phyloP scores from a whole-genome alignment of 2,329 filamentous ascomycete genomes.

The Graphium sp. region DNA sequence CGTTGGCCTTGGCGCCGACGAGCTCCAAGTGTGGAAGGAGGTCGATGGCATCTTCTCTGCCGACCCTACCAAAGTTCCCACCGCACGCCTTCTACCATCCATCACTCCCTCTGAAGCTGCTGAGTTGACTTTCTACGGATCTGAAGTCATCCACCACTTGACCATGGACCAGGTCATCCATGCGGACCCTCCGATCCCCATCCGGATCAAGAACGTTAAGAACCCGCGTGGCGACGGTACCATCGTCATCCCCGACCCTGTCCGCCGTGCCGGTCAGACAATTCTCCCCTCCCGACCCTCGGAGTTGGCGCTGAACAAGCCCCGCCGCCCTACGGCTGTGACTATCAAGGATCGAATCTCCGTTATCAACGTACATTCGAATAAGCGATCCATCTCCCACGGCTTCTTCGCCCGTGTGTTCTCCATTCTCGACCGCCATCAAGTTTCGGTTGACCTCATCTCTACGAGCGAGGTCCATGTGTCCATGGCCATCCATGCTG shows the following conservation, averaged over 20 bases:
- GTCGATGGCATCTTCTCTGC: conserved; percentile 84
- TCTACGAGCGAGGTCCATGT: conserved; percentile 95
- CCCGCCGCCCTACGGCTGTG: conserved; percentile 70
- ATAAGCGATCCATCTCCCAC: conserved; percentile 89
- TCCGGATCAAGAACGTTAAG: conserved; percentile 86
- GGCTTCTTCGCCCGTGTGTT: conserved; percentile 94
- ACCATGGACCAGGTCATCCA: conserved; percentile 96
- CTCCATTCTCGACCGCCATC: conserved; percentile 70
- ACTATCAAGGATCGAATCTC: conserved; percentile 96
- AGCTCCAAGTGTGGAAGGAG: conserved; percentile 98
- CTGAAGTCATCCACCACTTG: conserved; percentile 95
- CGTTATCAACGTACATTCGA: conserved; percentile 95
- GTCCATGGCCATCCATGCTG: conserved; percentile 86
- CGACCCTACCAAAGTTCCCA: conserved; percentile 83
- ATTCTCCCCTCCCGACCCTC: conserved; percentile 23
- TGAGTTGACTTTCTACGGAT: conserved; percentile 85
- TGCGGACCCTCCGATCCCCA: conserved; percentile 61
- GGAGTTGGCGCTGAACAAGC: conserved; percentile 31
- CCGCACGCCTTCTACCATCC: conserved; percentile 69
- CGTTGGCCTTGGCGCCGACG: conserved; percentile 70
- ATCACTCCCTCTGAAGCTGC: conserved; percentile 93
- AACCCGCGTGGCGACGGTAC: conserved; percentile 67
- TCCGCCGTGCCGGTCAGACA: conserved; percentile 24
- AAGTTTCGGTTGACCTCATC: conserved; percentile 87
- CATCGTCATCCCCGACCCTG: conserved; percentile 62